phyloP scores from a whole-genome alignment of 1,284 basidiomycete species.

The Trichosporon sp. region DNA sequence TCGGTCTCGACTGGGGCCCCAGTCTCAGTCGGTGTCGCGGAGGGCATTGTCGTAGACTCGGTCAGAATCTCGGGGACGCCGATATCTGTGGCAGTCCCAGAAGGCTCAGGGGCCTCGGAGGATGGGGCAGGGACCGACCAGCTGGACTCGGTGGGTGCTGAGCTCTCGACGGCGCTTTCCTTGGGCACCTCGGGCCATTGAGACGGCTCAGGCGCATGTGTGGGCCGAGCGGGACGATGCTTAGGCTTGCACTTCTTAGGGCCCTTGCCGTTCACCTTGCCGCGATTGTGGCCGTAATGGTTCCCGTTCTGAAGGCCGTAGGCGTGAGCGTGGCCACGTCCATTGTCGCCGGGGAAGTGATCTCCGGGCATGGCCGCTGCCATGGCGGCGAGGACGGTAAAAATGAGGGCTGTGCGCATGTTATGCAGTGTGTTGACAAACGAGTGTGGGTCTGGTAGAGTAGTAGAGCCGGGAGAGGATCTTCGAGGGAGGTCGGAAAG shows the following conservation, averaged over 20 bases:
- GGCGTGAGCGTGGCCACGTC: background rate
- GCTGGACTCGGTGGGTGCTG: background rate
- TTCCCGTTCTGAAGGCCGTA: background rate
- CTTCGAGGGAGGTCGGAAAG: background rate
- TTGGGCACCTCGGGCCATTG: background rate
- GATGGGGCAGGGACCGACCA: no score
- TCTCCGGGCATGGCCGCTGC: constrained; percentile 2
- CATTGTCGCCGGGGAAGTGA: background rate
- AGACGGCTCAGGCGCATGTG: no score
- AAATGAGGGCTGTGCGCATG: constrained; percentile 12
- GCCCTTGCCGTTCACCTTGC: background rate
- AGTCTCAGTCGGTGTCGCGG: no score
- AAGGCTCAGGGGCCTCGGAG: background rate
- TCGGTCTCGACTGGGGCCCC: no score
- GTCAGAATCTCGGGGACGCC: no score
- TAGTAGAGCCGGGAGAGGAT: background rate
- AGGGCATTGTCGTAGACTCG: no score
- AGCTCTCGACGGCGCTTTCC: background rate
- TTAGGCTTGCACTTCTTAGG: constrained; percentile 5
- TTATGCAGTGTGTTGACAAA: background rate
- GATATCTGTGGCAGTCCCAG: no score
- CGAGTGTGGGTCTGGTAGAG: background rate
- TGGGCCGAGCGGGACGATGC: background rate
- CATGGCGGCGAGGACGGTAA: constrained; percentile 8
- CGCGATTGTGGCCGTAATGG: background rate